Evolutionary conservation across 345 rosid genomes (phyloP), one percentile per base, ranked within the genome.

Genomic region (Punica granatum): DNA sequence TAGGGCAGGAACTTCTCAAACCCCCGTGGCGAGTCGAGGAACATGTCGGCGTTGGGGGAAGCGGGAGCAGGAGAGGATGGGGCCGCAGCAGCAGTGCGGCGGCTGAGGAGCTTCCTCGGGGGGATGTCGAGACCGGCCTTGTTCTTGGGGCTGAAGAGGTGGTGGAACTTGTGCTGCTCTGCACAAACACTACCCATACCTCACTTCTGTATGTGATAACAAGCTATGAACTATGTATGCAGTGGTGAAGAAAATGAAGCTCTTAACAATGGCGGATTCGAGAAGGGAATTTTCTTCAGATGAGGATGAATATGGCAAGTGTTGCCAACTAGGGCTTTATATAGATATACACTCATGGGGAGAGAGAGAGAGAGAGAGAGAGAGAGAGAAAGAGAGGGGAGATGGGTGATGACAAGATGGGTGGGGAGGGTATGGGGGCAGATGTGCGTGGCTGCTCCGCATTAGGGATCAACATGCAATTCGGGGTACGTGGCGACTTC

Each of bases 401-500:
- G 15, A 64, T n/a, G 43, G 28, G 33, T 48, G 66, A 65, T 10
- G 72, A 64, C 70, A 59, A 13, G 63, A 67, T 59, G 54, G 33
- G 63, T 58, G 67, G 19, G 74, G 54, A 28, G 46, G 69, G 75
- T 43, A 56, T 67, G 78, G 74, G 72, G 8, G n/a, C 28, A 18
- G 30, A 31, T 71, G 35, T 73, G 74, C 84, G 93, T 84, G 89
- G 88, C 83, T 8, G 31, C 66, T 65, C 51, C 41, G 78, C 21
- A 83, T 80, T 78, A 46, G 78, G 77, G 83, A 68, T 73, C 51
- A 65, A 67, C 90, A 83, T 85, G 92, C 90, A 88, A 71, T 67
- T 60, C 19, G 14, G 75, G 6, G 28, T 25, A 82, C 67, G 90
- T 83, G 90, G 77, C 92, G 69, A 13, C 14, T 28, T 63, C 66